Conservation (phyloP, 148 eudicot genomes). For the Nyssa sinensis region DNA sequence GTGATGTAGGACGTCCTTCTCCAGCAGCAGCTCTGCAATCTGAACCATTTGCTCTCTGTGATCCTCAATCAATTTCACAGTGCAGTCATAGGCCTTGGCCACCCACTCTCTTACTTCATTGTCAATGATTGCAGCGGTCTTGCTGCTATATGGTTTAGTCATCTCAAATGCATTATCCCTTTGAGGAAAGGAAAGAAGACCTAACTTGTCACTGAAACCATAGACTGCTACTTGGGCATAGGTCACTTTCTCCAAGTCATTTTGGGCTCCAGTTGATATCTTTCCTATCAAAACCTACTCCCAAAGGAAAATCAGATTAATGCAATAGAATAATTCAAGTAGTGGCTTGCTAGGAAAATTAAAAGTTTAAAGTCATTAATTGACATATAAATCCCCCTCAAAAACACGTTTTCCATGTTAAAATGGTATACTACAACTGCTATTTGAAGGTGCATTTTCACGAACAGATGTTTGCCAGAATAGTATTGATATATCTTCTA, state of each 20-base stretch:
- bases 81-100: slow-evolving; percentile 64
- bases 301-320: slow-evolving; percentile 6
- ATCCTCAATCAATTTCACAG: slow-evolving; percentile 62
- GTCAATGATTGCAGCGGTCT: slow-evolving; percentile 87
- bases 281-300: slow-evolving; percentile 76
- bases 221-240: slow-evolving; percentile 94
- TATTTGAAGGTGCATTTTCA: neutral
- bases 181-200: slow-evolving; percentile 90
- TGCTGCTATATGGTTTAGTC: slow-evolving; percentile 88
- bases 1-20: slow-evolving; percentile 92
- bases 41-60: slow-evolving; percentile 75
- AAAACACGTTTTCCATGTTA: neutral
- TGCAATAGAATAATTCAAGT: neutral
- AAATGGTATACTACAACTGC: neutral
- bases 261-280: slow-evolving; percentile 95
- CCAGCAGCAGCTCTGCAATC: slow-evolving; percentile 80
- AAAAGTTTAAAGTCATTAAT: neutral
- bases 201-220: slow-evolving; percentile 94
- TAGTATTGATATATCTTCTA: neutral
- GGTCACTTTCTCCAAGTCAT: slow-evolving; percentile 92
- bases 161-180: slow-evolving; percentile 68
- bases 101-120: slow-evolving; percentile 92
- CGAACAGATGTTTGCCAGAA: neutral
- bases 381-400: neutral
- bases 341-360: neutral